phyloP scores from a whole-genome alignment of 805 yeast species.

The Danielia reshetovae region DNA sequence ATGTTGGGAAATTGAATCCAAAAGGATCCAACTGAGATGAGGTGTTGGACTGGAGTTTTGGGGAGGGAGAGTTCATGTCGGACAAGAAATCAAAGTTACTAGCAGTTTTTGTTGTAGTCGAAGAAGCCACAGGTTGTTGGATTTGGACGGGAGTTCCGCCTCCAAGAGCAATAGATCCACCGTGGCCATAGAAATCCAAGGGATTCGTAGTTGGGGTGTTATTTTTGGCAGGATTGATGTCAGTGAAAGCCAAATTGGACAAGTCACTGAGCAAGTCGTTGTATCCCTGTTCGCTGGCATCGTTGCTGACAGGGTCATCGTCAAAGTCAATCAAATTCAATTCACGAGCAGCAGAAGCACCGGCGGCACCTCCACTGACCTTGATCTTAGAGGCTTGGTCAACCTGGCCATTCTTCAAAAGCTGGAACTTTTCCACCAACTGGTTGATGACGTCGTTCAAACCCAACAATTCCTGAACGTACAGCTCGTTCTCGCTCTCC shows the following conservation, averaged over 20 bases:
- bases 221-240: slow-evolving; percentile 14
- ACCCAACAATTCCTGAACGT: slow-evolving; percentile 59
- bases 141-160: slow-evolving; percentile 13
- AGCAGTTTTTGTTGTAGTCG: slow-evolving; percentile 2
- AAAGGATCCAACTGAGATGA: slow-evolving; percentile 36
- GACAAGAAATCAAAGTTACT: slow-evolving; percentile 27
- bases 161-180: slow-evolving; percentile 47
- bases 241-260: slow-evolving; percentile 55
- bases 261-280: slow-evolving; percentile 74
- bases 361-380: slow-evolving; percentile 22
- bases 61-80: slow-evolving; percentile 40
- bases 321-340: slow-evolving; percentile 43
- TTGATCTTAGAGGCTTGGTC: slow-evolving; percentile 50
- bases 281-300: slow-evolving; percentile 37
- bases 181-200: slow-evolving; percentile 43
- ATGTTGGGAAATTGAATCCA: slow-evolving; percentile 34
- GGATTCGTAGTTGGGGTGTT: slow-evolving; percentile 25
- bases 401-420: slow-evolving; percentile 61
- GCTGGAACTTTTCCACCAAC: slow-evolving; percentile 61
- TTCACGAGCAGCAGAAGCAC: slow-evolving; percentile 23
- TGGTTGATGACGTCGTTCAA: slow-evolving; percentile 75
- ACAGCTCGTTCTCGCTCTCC: slow-evolving; percentile 53
- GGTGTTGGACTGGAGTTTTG: slow-evolving; percentile 30
- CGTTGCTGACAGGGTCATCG: slow-evolving; percentile 33
- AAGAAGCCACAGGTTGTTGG: slow-evolving; percentile 18